Percentiles rank a stretch among this genome's conserved stretches.
phyloP scores from a whole-genome alignment of 2,329 filamentous ascomycete genomes.

The Epichloe sylvatica region DNA sequence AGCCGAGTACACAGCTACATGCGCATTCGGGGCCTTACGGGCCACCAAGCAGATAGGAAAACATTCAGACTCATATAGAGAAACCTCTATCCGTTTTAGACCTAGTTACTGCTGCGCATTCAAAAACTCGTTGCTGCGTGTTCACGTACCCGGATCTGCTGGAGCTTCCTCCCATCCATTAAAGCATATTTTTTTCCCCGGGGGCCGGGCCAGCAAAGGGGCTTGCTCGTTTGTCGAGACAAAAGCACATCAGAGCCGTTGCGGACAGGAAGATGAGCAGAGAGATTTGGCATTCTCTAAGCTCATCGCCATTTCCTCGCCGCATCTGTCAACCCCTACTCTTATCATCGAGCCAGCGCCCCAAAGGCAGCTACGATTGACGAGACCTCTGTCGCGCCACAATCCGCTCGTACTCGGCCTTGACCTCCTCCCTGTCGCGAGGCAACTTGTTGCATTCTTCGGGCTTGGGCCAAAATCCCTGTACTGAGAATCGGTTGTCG shows the following conservation, averaged over 20 bases:
- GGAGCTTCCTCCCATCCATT: too few relatives aligned
- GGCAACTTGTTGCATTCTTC: slow-evolving; percentile 66
- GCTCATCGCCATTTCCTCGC: slow-evolving; percentile 61
- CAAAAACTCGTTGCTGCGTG: too few relatives aligned
- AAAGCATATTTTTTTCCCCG: too few relatives aligned
- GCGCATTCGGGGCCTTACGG: too few relatives aligned
- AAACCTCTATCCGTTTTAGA: too few relatives aligned
- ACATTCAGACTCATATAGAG: too few relatives aligned
- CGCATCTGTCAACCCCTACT: slow-evolving; percentile 37
- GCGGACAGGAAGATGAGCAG: slow-evolving; percentile 66
- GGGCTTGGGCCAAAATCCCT: slow-evolving; percentile 83
- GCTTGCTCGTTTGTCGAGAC: slow-evolving; percentile 46
- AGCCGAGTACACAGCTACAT: too few relatives aligned
- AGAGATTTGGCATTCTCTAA: slow-evolving; percentile 55
- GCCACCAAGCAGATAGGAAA: too few relatives aligned
- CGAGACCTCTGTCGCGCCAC: slow-evolving; percentile 55
- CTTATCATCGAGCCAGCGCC: not conserved
- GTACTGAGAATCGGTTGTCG: slow-evolving; percentile 76
- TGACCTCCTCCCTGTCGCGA: slow-evolving; percentile 67
- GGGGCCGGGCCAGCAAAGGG: too few relatives aligned
- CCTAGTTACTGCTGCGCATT: too few relatives aligned
- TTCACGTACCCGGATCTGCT: too few relatives aligned
- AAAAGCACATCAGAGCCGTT: slow-evolving; percentile 82
- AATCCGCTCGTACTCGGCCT: slow-evolving; percentile 63
- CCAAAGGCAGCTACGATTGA: slow-evolving; percentile 36